phyloP scores from a whole-genome alignment of 2,329 filamentous ascomycete species.

The Claviceps capensis region DNA sequence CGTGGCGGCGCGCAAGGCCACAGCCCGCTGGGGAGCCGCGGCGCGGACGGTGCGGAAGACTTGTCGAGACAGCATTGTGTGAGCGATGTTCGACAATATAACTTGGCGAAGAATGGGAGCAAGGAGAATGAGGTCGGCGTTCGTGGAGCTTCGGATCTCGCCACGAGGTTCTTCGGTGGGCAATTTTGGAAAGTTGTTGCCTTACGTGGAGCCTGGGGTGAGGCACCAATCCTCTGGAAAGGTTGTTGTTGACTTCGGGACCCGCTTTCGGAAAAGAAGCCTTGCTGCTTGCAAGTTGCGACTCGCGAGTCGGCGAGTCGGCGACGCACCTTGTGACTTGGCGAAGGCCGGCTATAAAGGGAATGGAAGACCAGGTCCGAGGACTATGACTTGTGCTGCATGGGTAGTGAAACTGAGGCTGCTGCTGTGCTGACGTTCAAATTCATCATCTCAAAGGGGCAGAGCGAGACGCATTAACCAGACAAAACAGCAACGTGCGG shows the following conservation, averaged over 20 bases:
- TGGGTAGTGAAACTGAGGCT: background rate
- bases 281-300: background rate
- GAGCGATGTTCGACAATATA: too few relatives aligned
- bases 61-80: constrained; percentile 46
- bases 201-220: constrained; percentile 13
- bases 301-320: too few relatives aligned
- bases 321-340: too few relatives aligned
- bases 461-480: background rate
- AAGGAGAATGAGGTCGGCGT: constrained; percentile 12
- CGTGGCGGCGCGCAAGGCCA: constrained; percentile 28
- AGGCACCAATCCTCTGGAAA: constrained; percentile 21
- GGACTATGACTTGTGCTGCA: background rate
- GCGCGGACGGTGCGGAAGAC: constrained; percentile 41
- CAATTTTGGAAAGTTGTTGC: constrained; percentile 30
- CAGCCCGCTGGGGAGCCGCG: constrained; percentile 46
- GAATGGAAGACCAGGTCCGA: too few relatives aligned
- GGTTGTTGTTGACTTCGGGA: background rate
- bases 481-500: background rate
- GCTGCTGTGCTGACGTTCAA: background rate
- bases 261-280: background rate
- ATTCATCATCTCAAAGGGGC: background rate
- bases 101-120: constrained; percentile 13
- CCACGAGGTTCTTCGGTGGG: constrained; percentile 22
- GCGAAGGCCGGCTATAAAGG: background rate
- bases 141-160: constrained; percentile 16